A percentile compares a stretch with the other conserved stretches of the same genome.
These are phyloP conservation scores for Prunus campanulata DNA, from an alignment of 306 rosid genomes.

Conservation along the genomic window DNA sequence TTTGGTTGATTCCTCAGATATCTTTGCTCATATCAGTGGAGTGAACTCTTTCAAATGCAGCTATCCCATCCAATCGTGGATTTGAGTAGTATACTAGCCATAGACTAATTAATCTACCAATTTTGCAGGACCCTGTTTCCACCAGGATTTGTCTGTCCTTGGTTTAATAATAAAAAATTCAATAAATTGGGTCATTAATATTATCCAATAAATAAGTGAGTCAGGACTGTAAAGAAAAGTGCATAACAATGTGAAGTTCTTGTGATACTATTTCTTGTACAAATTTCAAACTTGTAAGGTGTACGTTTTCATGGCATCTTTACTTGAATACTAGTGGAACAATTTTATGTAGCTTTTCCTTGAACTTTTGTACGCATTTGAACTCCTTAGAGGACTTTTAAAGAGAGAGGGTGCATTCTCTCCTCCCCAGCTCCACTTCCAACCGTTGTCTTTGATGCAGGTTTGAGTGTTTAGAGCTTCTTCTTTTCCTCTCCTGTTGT, in stretches of 20 bases:
- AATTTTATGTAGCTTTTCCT: not conserved
- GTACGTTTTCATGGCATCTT: not conserved
- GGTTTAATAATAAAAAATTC: conserved; percentile 25
- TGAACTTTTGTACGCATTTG: not conserved
- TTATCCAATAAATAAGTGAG: conserved; percentile 33
- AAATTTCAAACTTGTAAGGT: not conserved
- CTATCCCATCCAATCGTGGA: conserved; percentile 89
- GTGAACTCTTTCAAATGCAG: conserved; percentile 97
- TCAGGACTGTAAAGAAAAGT: conserved; percentile 35
- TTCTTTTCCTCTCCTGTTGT: too few relatives aligned
- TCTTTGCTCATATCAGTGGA: conserved; percentile 96
- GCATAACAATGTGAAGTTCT: conserved; percentile 7
- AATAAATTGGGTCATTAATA: conserved; percentile 58
- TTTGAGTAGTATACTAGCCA: conserved; percentile 36
- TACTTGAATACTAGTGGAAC: conserved; percentile 6
- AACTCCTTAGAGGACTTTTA: not conserved
- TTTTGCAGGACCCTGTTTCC: conserved; percentile 59
- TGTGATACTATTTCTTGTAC: conserved; percentile 8
- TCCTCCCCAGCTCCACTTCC: too few relatives aligned
- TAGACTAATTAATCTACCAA: conserved; percentile 42
- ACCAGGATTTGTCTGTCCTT: conserved; percentile 34
- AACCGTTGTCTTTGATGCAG: too few relatives aligned
- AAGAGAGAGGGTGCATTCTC: not conserved
- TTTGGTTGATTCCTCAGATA: conserved; percentile 94
- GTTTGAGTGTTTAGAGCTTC: too few relatives aligned